Percentiles rank a stretch among this genome's conserved stretches.
These are phyloP conservation scores for Pseudotulostoma volvatum DNA, from an alignment of 495 filamentous ascomycete genomes.

Conservation along the genomic window DNA sequence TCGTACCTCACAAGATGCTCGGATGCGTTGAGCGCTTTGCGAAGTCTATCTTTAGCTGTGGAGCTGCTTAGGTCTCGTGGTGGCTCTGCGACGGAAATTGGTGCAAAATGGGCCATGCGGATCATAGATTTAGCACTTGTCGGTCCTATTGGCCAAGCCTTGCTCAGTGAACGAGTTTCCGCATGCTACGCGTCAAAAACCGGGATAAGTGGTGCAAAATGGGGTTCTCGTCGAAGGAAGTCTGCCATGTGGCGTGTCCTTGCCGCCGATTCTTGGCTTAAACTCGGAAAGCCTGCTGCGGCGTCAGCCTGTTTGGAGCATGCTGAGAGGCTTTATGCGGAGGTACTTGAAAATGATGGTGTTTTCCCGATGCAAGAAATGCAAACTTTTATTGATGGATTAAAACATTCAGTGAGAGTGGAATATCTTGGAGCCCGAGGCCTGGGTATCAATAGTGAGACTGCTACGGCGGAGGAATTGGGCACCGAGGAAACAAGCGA, in stretches of 20 bases:
- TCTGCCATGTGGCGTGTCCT: constrained; percentile 81
- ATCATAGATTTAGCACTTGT: constrained; percentile 62
- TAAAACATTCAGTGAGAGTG: constrained; percentile 42
- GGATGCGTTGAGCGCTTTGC: constrained; percentile 55
- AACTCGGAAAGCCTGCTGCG: constrained; percentile 48
- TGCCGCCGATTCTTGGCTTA: constrained; percentile 68
- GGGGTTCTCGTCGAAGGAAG: constrained; percentile 60
- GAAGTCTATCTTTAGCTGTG: constrained; percentile 56
- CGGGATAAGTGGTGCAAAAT: constrained; percentile 42
- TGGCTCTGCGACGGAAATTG: constrained; percentile 66
- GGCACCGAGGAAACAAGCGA: constrained; percentile 49
- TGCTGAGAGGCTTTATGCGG: constrained; percentile 50
- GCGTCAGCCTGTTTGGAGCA: constrained; percentile 56
- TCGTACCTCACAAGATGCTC: constrained; percentile 77
- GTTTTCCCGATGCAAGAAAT: constrained; percentile 40
- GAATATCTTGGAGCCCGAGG: constrained; percentile 28
- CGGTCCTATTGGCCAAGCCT: constrained; percentile 55
- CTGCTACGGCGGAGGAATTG: constrained; percentile 17
- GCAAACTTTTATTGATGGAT: constrained; percentile 40
- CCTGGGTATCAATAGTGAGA: constrained; percentile 18
- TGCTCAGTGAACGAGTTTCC: constrained; percentile 70
- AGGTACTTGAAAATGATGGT: constrained; percentile 38
- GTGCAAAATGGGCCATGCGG: constrained; percentile 66
- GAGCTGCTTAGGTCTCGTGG: constrained; percentile 71
- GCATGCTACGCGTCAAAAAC: constrained; percentile 64